Evolutionary conservation across 768 basidiomycete species (phyloP).

Genomic region (Lactifluus hygrophoroides): DNA sequence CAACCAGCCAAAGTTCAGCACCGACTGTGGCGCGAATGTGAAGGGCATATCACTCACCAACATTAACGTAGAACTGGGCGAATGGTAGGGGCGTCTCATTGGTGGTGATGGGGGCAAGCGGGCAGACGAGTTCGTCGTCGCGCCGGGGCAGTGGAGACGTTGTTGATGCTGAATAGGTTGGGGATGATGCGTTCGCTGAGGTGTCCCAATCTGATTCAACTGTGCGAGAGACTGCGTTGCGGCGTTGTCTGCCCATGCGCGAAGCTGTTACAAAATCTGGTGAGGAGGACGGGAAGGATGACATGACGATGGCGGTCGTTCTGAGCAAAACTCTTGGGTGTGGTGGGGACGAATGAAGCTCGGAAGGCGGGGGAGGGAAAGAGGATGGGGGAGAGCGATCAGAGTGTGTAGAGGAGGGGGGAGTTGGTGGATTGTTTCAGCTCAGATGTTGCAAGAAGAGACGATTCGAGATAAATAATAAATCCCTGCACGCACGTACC

Average conservation of each 20-base stretch:
- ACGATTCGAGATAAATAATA: background rate
- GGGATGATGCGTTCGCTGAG: background rate
- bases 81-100: no score
- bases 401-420: background rate
- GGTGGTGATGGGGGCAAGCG: background rate
- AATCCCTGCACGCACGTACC: background rate
- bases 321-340: no score
- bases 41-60: background rate
- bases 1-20: no score
- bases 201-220: conserved; percentile 7
- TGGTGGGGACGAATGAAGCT: no score
- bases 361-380: no score
- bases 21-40: no score
- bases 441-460: no score
- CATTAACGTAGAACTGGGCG: background rate
- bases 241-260: conserved; percentile 7
- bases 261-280: background rate
- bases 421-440: background rate
- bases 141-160: background rate
- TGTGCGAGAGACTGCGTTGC: conserved; percentile 1
- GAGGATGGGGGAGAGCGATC: background rate
- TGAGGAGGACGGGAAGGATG: background rate
- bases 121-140: conserved; percentile 11
- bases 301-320: background rate
- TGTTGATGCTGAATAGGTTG: background rate